Evolutionary conservation across 2,329 filamentous ascomycete species (phyloP), one percentile per base, ranked within the genome.

Genomic region (Apiospora arundinis): DNA sequence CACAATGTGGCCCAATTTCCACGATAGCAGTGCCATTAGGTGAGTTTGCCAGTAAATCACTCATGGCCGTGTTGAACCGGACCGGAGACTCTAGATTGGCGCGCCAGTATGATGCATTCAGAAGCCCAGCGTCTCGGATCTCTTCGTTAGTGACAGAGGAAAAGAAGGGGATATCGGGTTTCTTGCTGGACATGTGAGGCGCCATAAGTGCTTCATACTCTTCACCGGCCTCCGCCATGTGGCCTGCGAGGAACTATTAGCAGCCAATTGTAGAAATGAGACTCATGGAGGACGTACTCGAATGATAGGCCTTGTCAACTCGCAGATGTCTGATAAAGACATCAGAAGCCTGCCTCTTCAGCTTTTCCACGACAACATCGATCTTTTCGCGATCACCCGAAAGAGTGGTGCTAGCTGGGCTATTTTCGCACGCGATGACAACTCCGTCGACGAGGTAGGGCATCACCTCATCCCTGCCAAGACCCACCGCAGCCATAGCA

Each of bases 391-490:
- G n/a, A n/a, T 86, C 83, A 9, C 86, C 85, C n/a, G 85, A 85
- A 52, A 86, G 84, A 9, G 87, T 81, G 23, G 85, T 84, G 72
- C 87, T 85, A 21, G 83, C 78, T 2, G 78, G 72, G 3, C 86
- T 82, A 63, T 83, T 81, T 2, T 84, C 82, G 56, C 80, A 81
- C n/a, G 37, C 65, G 12, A 66, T 42, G 6, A 37, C 14, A 2
- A 67, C 65, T 2, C 28, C 60, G 1, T 18, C 21, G 8, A n/a
- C 21, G 2, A 67, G 40, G n/a, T 1, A 67, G 7, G 12, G 25
- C 18, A 8, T 25, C 21, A 25, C 21, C 2, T 67, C 40, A 9
- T 45, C 21, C 14, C 65, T 8, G 16, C 65, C 49, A 2, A 67
- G 18, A n/a, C 65, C 40, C 8, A 67, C 21, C 40, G 65, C 65